Percentiles rank a stretch among this genome's conserved stretches.
Conservation (phyloP, 331 rosid genomes). For the Dryas integrifolia region DNA sequence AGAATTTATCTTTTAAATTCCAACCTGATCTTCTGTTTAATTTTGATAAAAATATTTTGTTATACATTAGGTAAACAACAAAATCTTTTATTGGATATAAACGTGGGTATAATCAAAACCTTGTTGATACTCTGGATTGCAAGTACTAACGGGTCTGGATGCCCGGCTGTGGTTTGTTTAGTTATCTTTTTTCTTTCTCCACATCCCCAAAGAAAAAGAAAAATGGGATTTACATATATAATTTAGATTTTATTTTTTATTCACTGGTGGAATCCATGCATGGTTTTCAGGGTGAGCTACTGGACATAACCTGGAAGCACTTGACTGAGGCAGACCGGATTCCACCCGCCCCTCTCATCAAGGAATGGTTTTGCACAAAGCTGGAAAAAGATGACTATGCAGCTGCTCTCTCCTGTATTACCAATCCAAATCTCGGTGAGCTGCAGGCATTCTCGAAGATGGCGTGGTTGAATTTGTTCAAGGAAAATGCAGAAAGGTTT, state of each 20-base stretch:
- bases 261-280: constrained; percentile 22
- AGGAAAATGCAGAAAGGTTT: constrained; percentile 51
- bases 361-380: constrained; percentile 60
- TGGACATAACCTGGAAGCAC: constrained; percentile 73
- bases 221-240: neutral
- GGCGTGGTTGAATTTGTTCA: constrained; percentile 60
- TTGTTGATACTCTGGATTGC: too few relatives aligned
- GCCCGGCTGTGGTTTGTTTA: neutral
- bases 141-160: neutral
- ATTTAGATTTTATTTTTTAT: neutral
- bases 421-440: constrained; percentile 30
- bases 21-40: too few relatives aligned
- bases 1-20: too few relatives aligned
- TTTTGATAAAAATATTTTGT: too few relatives aligned
- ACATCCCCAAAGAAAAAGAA: neutral
- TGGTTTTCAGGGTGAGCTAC: constrained; percentile 56
- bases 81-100: too few relatives aligned
- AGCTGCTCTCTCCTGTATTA: constrained; percentile 55
- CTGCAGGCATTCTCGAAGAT: constrained; percentile 57
- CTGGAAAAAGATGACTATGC: constrained; percentile 52
- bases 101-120: too few relatives aligned
- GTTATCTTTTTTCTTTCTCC: neutral
- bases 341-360: constrained; percentile 53
- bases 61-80: too few relatives aligned
- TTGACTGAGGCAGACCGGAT: constrained; percentile 41